Evolutionary conservation across 108 stramenopile species (phyloP).

Genomic region (Cylindrotheca fusiformis): DNA sequence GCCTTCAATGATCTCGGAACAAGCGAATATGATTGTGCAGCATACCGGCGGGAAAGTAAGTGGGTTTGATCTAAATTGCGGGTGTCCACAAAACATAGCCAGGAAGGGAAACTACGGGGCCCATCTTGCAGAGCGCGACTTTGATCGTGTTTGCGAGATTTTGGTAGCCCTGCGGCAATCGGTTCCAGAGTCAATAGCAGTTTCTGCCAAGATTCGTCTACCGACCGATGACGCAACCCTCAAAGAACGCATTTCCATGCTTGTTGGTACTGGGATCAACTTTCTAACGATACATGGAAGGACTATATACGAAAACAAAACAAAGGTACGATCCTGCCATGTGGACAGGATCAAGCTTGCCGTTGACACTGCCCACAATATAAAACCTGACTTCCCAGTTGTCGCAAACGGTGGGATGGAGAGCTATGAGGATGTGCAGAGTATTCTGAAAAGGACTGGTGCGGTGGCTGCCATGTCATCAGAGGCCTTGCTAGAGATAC

Average conservation of each 20-base stretch:
- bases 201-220: slow-evolving; percentile 82
- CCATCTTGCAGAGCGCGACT: slow-evolving; percentile 89
- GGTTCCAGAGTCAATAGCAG: slow-evolving; percentile 50
- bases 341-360: slow-evolving; percentile 56
- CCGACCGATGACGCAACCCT: slow-evolving; percentile 40
- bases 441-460: slow-evolving; percentile 64
- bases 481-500: slow-evolving; percentile 92
- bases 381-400: slow-evolving; percentile 66
- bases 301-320: slow-evolving; percentile 90
- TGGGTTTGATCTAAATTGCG: slow-evolving; percentile 93
- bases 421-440: slow-evolving; percentile 55
- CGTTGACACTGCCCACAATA: slow-evolving; percentile 39
- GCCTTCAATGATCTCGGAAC: slow-evolving; percentile 65
- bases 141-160: slow-evolving; percentile 43
- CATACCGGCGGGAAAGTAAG: slow-evolving; percentile 23
- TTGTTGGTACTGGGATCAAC: slow-evolving; percentile 81
- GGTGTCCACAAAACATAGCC: slow-evolving; percentile 96
- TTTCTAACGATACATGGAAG: slow-evolving; percentile 96
- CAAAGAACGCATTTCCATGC: slow-evolving; percentile 44
- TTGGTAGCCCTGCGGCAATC: slow-evolving; percentile 46
- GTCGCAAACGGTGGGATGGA: slow-evolving; percentile 97
- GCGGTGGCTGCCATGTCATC: slow-evolving; percentile 93
- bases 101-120: slow-evolving; percentile 95
- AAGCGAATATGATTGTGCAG: slow-evolving; percentile 76
- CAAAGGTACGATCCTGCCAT: slow-evolving; percentile 52